Evolutionary conservation across 441 rosid genomes (phyloP).

Genomic region (Manihot esculenta): DNA sequence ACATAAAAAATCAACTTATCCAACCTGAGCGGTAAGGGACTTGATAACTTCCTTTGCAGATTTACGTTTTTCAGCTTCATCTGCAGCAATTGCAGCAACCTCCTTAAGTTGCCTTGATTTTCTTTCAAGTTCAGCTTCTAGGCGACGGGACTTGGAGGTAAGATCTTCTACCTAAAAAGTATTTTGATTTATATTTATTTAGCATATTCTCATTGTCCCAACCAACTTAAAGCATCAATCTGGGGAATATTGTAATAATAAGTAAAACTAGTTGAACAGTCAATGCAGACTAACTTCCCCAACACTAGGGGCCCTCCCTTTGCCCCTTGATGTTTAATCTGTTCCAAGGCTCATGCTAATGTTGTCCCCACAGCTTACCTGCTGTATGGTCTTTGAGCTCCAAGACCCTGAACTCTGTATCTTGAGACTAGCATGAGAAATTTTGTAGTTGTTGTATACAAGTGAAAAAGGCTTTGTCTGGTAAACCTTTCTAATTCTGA

Average conservation of each 20-base stretch:
- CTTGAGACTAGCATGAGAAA: background rate
- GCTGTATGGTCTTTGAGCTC: background rate
- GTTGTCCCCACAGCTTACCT: background rate
- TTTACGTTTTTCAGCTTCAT: constrained; percentile 68
- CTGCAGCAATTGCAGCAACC: constrained; percentile 55
- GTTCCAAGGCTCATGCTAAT: background rate
- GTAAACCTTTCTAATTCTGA: background rate
- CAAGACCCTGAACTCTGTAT: background rate
- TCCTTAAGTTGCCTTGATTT: constrained; percentile 49
- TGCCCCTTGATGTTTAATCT: background rate
- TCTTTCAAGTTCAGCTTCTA: constrained; percentile 61
- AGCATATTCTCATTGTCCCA: background rate
- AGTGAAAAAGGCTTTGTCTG: background rate
- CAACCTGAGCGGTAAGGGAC: constrained; percentile 64
- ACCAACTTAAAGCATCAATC: background rate
- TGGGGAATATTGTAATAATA: background rate
- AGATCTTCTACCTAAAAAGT: constrained; percentile 56
- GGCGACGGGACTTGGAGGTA: constrained; percentile 37
- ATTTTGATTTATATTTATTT: constrained; percentile 4
- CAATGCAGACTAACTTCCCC: background rate
- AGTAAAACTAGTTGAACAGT: background rate
- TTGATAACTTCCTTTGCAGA: constrained; percentile 64
- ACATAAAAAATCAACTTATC: constrained; percentile 16
- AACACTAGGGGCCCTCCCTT: background rate
- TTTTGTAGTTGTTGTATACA: background rate